A percentile compares a stretch with the other conserved stretches of the same genome.
These are phyloP conservation scores for Aurantiochytrium sp. DNA, from an alignment of 108 stramenopile genomes.

Conservation along the genomic window DNA sequence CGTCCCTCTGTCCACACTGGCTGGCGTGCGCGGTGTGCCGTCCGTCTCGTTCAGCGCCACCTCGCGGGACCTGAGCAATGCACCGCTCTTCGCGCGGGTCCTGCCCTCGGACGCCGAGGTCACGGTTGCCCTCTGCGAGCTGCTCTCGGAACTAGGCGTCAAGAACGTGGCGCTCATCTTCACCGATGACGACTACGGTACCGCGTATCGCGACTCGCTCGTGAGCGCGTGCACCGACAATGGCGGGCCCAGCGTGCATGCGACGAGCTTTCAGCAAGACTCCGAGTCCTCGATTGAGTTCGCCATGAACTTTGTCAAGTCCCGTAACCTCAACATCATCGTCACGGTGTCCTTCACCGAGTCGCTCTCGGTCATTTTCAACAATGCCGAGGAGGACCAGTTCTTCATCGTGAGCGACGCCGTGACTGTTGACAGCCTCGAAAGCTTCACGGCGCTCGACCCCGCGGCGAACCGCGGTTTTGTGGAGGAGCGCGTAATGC, in stretches of 20 bases:
- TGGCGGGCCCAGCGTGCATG: background rate
- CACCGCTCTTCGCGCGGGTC: background rate
- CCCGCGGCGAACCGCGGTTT: background rate
- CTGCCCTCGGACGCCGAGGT: background rate
- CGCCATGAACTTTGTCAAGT: background rate
- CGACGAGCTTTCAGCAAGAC: background rate
- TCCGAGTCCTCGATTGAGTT: background rate
- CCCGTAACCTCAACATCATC: background rate
- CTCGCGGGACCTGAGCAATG: background rate
- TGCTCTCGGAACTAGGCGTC: background rate
- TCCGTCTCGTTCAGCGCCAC: background rate
- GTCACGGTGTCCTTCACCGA: background rate
- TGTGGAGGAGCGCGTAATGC: background rate
- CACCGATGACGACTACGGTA: slow-evolving; percentile 14
- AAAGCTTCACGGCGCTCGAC: background rate
- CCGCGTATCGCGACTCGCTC: background rate
- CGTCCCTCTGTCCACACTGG: background rate
- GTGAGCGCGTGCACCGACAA: background rate
- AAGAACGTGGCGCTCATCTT: background rate
- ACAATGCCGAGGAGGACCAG: background rate
- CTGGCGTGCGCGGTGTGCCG: background rate
- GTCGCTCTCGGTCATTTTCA: background rate
- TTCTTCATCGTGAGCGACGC: background rate
- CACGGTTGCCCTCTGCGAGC: background rate
- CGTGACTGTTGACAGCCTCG: background rate